Percentiles rank a stretch among this genome's conserved stretches.
Evolutionary conservation across 1,139 yeast genomes (phyloP).

Genomic region (Yamadazyma trypodendri): DNA sequence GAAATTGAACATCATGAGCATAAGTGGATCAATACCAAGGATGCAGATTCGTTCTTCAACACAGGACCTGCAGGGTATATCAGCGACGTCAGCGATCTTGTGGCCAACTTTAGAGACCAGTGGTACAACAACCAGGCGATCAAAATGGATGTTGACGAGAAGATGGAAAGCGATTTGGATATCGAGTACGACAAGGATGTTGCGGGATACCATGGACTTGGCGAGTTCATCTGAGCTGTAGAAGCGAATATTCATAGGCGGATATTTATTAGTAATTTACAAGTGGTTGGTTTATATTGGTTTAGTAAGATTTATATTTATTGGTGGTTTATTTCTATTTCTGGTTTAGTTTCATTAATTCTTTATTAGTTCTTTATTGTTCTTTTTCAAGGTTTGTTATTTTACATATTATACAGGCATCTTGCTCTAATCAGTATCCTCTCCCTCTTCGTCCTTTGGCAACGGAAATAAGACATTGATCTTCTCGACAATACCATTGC

Average conservation of each 20-base stretch:
- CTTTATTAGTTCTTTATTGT: too few relatives aligned
- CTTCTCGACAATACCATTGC: conserved; percentile 52
- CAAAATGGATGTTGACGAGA: conserved; percentile 6
- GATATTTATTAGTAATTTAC: conserved; percentile 5
- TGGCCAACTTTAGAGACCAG: conserved; percentile 39
- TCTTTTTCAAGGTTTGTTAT: not conserved
- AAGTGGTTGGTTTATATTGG: too few relatives aligned
- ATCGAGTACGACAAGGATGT: conserved; percentile 16
- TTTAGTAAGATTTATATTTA: too few relatives aligned
- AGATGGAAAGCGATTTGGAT: not conserved
- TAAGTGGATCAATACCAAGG: conserved; percentile 54
- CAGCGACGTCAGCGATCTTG: conserved; percentile 57
- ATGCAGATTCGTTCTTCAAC: conserved; percentile 53
- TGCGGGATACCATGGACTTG: not conserved
- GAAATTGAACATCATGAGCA: conserved; percentile 21
- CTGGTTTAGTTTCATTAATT: too few relatives aligned
- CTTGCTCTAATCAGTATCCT: conserved; percentile 27
- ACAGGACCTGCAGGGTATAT: conserved; percentile 73
- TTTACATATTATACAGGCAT: conserved; percentile 9
- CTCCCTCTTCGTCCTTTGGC: conserved; percentile 34
- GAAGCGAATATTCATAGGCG: too few relatives aligned
- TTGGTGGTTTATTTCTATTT: too few relatives aligned
- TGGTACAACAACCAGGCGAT: conserved; percentile 26
- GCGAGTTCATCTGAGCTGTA: conserved; percentile 2
- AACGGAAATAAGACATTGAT: conserved; percentile 51